phyloP scores from a whole-genome alignment of 768 basidiomycete species.

The Amanita pallidorosea region DNA sequence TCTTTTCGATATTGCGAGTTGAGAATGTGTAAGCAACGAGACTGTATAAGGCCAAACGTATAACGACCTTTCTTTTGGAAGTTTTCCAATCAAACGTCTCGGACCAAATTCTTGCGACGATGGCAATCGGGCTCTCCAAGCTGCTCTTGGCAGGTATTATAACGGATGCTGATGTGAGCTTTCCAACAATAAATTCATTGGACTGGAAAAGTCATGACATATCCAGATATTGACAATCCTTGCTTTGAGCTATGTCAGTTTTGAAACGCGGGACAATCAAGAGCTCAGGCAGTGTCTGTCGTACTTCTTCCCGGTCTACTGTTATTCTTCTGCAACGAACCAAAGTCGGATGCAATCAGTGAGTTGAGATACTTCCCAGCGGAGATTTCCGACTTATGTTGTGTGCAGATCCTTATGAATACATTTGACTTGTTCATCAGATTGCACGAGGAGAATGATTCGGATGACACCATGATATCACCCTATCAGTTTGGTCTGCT shows the following conservation, averaged over 20 bases:
- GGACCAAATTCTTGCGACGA: conserved; percentile 43
- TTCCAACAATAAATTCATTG: background rate
- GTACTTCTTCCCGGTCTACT: conserved; percentile 81
- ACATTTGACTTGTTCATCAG: conserved; percentile 52
- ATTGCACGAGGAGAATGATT: conserved; percentile 57
- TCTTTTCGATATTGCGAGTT: conserved; percentile 7
- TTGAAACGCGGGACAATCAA: conserved; percentile 72
- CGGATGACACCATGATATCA: conserved; percentile 62
- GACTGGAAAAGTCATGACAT: conserved; percentile 24
- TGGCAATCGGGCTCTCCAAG: conserved; percentile 80
- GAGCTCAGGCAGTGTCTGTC: conserved; percentile 77
- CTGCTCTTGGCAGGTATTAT: conserved; percentile 72
- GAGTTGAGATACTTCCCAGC: conserved; percentile 5
- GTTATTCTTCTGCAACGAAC: conserved; percentile 67
- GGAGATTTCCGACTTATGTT: background rate
- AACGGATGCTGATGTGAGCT: conserved; percentile 53
- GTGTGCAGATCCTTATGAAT: conserved; percentile 53
- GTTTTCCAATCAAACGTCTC: conserved; percentile 25
- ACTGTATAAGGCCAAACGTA: conserved; percentile 16
- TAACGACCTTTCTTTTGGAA: conserved; percentile 39
- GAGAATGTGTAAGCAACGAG: background rate
- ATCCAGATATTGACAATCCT: conserved; percentile 25
- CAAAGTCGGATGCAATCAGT: conserved; percentile 68
- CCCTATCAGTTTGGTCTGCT: conserved; percentile 66
- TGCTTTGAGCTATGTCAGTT: conserved; percentile 58